Evolutionary conservation across 805 yeast species (phyloP).

Genomic region (Ogataea henricii): DNA sequence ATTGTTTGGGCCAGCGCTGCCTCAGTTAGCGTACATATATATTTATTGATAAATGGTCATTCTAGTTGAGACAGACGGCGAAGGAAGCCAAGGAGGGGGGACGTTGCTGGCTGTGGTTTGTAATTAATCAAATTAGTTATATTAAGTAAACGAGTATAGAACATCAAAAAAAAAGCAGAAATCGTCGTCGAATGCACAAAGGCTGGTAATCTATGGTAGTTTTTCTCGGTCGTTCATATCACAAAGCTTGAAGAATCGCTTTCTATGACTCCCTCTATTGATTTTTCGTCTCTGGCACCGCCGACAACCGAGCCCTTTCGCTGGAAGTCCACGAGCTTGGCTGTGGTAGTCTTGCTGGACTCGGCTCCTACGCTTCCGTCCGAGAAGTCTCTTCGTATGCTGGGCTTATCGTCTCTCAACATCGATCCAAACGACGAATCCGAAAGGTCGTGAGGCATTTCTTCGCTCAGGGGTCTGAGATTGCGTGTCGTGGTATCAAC

Average conservation of each 20-base stretch:
- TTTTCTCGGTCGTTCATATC: too few species aligned
- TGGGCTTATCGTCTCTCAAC: constrained; percentile 1
- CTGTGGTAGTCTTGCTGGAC: constrained; percentile 25
- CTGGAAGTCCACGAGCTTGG: constrained; percentile 50
- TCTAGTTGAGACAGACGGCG: too few species aligned
- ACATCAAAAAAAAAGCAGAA: background rate
- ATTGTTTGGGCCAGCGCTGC: too few species aligned
- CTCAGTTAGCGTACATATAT: too few species aligned
- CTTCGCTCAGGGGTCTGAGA: constrained; percentile 16
- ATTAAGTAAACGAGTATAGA: too few species aligned
- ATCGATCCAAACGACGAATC: constrained; percentile 9
- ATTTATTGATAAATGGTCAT: too few species aligned
- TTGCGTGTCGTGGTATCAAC: constrained; percentile 16
- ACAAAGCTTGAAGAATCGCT: constrained; percentile 13
- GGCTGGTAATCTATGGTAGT: too few species aligned
- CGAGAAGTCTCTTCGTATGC: constrained; percentile 13
- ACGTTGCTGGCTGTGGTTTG: too few species aligned
- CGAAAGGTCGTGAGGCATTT: constrained; percentile 14
- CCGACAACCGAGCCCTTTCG: constrained; percentile 44
- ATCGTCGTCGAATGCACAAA: background rate
- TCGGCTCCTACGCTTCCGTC: constrained; percentile 12
- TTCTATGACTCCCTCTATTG: constrained; percentile 27
- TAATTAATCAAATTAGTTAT: background rate
- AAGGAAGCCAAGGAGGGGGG: too few species aligned
- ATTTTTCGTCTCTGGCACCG: constrained; percentile 27